Conservation (phyloP, 768 basidiomycete species). For the Sarcodon sp. region DNA sequence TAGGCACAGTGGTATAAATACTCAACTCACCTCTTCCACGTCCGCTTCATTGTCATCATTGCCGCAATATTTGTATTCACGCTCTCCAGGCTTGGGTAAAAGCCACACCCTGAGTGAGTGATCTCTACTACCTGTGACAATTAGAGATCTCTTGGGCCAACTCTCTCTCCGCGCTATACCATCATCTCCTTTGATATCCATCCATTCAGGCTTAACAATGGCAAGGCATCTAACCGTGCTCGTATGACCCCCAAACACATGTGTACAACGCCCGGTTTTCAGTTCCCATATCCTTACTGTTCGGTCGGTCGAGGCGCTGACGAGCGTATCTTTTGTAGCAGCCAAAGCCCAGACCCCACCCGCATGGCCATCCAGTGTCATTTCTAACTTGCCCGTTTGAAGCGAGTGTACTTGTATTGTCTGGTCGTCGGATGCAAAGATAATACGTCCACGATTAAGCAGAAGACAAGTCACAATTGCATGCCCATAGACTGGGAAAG, state of each 20-base stretch:
- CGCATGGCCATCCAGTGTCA: constrained; percentile 71
- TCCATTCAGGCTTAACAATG: constrained; percentile 80
- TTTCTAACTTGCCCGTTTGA: constrained; percentile 55
- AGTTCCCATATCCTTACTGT: constrained; percentile 85
- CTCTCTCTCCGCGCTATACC: constrained; percentile 50
- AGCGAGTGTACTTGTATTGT: constrained; percentile 87
- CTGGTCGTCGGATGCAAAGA: constrained; percentile 90
- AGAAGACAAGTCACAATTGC: constrained; percentile 88
- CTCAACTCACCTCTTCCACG: constrained; percentile 22
- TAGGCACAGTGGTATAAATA: not conserved
- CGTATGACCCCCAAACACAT: constrained; percentile 90
- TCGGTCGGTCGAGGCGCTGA: constrained; percentile 82
- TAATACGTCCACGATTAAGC: constrained; percentile 82
- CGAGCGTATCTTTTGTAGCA: constrained; percentile 67
- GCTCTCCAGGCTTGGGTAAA: constrained; percentile 47
- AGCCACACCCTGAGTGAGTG: constrained; percentile 47
- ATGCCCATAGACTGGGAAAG: constrained; percentile 72
- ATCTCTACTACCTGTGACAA: constrained; percentile 57
- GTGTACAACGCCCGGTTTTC: constrained; percentile 60
- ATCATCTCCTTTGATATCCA: constrained; percentile 50
- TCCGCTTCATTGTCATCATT: constrained; percentile 41
- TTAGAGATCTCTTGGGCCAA: constrained; percentile 51
- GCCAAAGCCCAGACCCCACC: constrained; percentile 91
- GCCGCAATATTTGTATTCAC: constrained; percentile 50
- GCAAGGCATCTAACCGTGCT: constrained; percentile 87